Percentiles rank a stretch among this genome's conserved stretches.
phyloP scores from a whole-genome alignment of 306 rosid species.

The Malus domestica region ASM211411v1 NC_041792.1:28597907-28598406 shows the following conservation, averaged over 20 bases:
- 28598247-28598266: conserved; percentile 27
- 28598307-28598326: conserved; percentile 42
- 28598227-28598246: conserved; percentile 32
- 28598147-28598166: conserved; percentile 42
- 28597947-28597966: too few species aligned
- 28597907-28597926: neutral
- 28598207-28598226: conserved; percentile 38
- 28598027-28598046: neutral
- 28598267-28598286: conserved; percentile 14
- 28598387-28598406: neutral
- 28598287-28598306: conserved; percentile 20
- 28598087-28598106: neutral
- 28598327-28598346: conserved; percentile 31
- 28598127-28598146: conserved; percentile 40
- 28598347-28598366: conserved; percentile 30
- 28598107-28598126: neutral
- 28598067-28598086: neutral
- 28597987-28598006: too few species aligned
- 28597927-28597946: too few species aligned
- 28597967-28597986: too few species aligned
- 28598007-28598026: too few species aligned
- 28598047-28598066: conserved; percentile 5
- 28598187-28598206: conserved; percentile 34
- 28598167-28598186: conserved; percentile 41
- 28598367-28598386: conserved; percentile 31